These are phyloP conservation scores for Cryptosporidium ubiquitum DNA, from an alignment of 169 alveolate species.

Conservation along the genomic window DNA sequence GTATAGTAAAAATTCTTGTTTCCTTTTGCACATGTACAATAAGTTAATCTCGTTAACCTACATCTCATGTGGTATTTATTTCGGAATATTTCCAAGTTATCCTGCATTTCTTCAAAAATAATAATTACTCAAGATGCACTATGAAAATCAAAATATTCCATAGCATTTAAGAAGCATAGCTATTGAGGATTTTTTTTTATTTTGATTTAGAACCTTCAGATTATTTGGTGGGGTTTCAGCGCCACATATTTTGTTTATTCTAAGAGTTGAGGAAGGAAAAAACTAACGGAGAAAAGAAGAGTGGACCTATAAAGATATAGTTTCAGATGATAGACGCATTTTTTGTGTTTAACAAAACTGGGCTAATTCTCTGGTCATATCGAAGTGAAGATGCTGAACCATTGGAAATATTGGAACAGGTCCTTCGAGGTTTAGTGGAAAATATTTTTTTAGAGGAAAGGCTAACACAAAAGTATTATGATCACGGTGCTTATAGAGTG, in stretches of 20 bases:
- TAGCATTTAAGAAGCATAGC: background rate
- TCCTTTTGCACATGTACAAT: constrained; percentile 63
- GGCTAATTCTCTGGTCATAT: constrained; percentile 66
- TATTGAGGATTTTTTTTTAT: background rate
- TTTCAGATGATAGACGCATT: constrained; percentile 55
- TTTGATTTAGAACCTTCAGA: background rate
- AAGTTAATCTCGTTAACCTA: constrained; percentile 31
- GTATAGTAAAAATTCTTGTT: background rate
- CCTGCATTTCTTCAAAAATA: background rate
- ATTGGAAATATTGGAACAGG: background rate
- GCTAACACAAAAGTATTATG: constrained; percentile 50
- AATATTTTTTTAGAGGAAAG: constrained; percentile 62
- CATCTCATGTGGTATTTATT: constrained; percentile 62
- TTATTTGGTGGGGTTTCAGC: constrained; percentile 47
- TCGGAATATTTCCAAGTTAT: constrained; percentile 7
- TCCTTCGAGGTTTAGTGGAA: constrained; percentile 15
- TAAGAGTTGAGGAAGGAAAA: background rate
- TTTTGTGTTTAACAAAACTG: constrained; percentile 53
- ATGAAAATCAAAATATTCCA: background rate
- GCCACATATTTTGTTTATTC: background rate
- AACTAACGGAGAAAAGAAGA: background rate
- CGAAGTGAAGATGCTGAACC: constrained; percentile 4
- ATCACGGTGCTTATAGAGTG: constrained; percentile 34
- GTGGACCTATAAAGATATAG: background rate
- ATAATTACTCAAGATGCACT: background rate